Percentiles rank a stretch among this genome's conserved stretches.
Conservation (phyloP, 257 asterid genomes). For the Solanum chaucha region DNA sequence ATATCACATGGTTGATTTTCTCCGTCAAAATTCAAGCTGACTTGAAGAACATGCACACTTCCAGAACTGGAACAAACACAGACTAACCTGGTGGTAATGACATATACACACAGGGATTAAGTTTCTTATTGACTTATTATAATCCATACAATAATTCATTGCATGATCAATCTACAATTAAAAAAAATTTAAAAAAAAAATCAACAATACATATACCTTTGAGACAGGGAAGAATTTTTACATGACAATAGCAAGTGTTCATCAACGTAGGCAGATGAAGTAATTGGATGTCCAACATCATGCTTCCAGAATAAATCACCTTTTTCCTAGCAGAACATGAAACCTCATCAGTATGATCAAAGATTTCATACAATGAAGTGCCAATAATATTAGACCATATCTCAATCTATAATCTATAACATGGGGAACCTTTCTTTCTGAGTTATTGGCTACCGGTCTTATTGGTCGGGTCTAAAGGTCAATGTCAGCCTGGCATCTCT, state of each 20-base stretch:
- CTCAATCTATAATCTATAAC: background rate
- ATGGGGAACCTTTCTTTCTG: background rate
- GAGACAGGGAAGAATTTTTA: slow-evolving; percentile 19
- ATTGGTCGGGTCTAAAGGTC: background rate
- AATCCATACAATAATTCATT: background rate
- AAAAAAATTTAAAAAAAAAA: background rate
- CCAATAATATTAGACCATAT: background rate
- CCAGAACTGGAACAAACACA: slow-evolving; percentile 81
- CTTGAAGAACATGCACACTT: slow-evolving; percentile 41
- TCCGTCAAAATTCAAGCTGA: slow-evolving; percentile 16
- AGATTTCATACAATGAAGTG: background rate
- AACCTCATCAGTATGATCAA: background rate
- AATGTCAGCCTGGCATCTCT: background rate
- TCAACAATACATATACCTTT: slow-evolving; percentile 28
- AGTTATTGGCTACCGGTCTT: background rate
- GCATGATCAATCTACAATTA: background rate
- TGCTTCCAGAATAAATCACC: slow-evolving; percentile 72
- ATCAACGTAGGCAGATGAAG: slow-evolving; percentile 74
- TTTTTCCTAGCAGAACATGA: slow-evolving; percentile 32
- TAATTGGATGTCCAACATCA: slow-evolving; percentile 50
- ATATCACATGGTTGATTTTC: slow-evolving; percentile 3
- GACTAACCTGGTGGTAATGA: slow-evolving; percentile 37
- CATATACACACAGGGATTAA: background rate
- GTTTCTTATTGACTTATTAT: background rate
- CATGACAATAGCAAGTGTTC: slow-evolving; percentile 40